Conservation (phyloP, 176 grass and related monocot species). For the Aegilops longissima region DNA sequence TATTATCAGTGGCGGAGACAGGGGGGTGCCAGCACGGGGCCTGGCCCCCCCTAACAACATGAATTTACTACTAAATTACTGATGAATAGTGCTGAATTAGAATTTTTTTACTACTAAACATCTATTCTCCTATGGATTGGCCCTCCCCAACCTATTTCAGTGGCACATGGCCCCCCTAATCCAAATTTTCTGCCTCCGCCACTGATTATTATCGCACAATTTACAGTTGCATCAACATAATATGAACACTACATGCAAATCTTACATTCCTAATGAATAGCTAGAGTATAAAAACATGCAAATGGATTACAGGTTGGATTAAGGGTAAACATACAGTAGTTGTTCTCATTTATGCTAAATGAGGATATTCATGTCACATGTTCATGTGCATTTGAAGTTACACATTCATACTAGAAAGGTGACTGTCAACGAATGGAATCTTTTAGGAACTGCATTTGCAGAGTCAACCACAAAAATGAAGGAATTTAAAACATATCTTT, state of each 20-base stretch:
- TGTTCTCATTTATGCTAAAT: not conserved
- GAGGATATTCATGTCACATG: not conserved
- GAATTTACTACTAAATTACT: too few species aligned
- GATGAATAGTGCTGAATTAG: too few species aligned
- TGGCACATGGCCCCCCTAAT: too few species aligned
- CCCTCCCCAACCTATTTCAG: too few species aligned
- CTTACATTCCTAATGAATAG: not conserved
- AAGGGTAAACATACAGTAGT: not conserved
- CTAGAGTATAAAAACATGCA: not conserved
- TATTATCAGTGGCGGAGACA: not conserved
- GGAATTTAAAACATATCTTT: not conserved
- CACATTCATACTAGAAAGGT: not conserved
- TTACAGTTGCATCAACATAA: not conserved
- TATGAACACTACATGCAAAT: not conserved
- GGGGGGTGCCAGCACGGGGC: too few species aligned
- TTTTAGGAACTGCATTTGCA: not conserved
- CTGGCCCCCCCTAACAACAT: too few species aligned
- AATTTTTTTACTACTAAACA: too few species aligned
- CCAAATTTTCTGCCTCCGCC: too few species aligned
- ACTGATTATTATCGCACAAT: not conserved
- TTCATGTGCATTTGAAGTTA: slow-evolving; percentile 4
- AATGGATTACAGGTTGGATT: not conserved
- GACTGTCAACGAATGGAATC: not conserved
- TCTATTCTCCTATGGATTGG: too few species aligned
- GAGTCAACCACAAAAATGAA: not conserved